A percentile compares a stretch with the other conserved stretches of the same genome.
Conservation (phyloP, 768 basidiomycete genomes). For the Leccinum broughii region DNA sequence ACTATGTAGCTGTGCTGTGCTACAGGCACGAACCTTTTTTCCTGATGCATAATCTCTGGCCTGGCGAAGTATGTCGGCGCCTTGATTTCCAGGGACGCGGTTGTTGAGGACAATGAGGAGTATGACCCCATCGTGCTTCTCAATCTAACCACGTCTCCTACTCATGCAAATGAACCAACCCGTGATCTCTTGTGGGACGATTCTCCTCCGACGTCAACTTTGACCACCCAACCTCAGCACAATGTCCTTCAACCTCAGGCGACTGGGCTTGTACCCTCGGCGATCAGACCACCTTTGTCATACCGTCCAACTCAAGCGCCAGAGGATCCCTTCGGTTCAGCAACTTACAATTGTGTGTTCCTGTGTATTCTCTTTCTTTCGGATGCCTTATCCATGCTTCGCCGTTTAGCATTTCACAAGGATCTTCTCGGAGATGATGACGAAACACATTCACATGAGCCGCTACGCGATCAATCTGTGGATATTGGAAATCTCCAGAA, state of each 20-base stretch:
- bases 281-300: slow-evolving; percentile 31
- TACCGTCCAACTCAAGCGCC: slow-evolving; percentile 19
- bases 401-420: slow-evolving; percentile 27
- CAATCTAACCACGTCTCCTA: slow-evolving; percentile 28
- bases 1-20: no score
- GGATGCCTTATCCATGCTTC: slow-evolving; percentile 9
- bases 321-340: slow-evolving; percentile 54
- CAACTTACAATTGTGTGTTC: slow-evolving; percentile 21
- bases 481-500: slow-evolving; percentile 89
- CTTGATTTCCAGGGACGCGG: slow-evolving; percentile 20
- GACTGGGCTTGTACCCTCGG: slow-evolving; percentile 34
- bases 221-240: slow-evolving; percentile 36
- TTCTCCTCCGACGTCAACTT: slow-evolving; percentile 42
- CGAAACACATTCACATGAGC: slow-evolving; percentile 44
- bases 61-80: slow-evolving; percentile 33
- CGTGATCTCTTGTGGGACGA: slow-evolving; percentile 58
- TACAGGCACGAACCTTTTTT: no score
- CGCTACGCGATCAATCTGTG: slow-evolving; percentile 70
- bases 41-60: slow-evolving; percentile 21
- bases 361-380: not conserved
- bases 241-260: slow-evolving; percentile 37
- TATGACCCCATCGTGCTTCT: not conserved
- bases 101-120: not conserved
- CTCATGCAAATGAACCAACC: slow-evolving; percentile 40
- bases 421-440: slow-evolving; percentile 79